Conservation (phyloP, 176 grass and related monocot genomes). For the Phoenix roebelenii region DNA sequence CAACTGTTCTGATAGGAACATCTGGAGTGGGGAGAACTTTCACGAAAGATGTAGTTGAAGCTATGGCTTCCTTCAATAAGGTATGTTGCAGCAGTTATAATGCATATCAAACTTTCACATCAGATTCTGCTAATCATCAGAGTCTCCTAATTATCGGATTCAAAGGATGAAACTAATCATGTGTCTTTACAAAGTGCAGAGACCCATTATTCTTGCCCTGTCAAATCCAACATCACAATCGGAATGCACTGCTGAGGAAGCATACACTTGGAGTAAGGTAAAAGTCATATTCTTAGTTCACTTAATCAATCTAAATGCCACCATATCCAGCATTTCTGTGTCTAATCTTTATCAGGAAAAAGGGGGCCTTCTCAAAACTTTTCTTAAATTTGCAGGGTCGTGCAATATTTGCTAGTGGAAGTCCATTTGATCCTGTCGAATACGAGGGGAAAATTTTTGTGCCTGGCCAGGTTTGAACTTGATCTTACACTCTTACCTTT, state of each 20-base stretch:
- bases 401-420: slow-evolving; percentile 93
- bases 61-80: slow-evolving; percentile 92
- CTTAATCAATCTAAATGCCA: neutral
- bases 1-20: slow-evolving; percentile 91
- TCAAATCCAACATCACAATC: slow-evolving; percentile 93
- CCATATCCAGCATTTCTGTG: neutral
- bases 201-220: slow-evolving; percentile 69
- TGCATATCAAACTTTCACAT: slow-evolving; percentile 5
- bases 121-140: neutral
- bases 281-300: slow-evolving; percentile 3
- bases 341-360: neutral
- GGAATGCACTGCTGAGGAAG: slow-evolving; percentile 93
- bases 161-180: neutral
- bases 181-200: slow-evolving; percentile 38
- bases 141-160: neutral
- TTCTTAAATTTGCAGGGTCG: slow-evolving; percentile 48
- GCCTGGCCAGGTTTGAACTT: slow-evolving; percentile 73
- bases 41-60: slow-evolving; percentile 72
- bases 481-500: neutral
- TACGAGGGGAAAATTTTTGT: slow-evolving; percentile 56
- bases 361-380: neutral
- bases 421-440: slow-evolving; percentile 88
- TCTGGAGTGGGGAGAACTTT: slow-evolving; percentile 82
- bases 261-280: slow-evolving; percentile 83
- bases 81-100: slow-evolving; percentile 20